Evolutionary conservation across 345 rosid species (phyloP), one percentile per base, ranked within the genome.

Genomic region (Luvunga scandens): DNA sequence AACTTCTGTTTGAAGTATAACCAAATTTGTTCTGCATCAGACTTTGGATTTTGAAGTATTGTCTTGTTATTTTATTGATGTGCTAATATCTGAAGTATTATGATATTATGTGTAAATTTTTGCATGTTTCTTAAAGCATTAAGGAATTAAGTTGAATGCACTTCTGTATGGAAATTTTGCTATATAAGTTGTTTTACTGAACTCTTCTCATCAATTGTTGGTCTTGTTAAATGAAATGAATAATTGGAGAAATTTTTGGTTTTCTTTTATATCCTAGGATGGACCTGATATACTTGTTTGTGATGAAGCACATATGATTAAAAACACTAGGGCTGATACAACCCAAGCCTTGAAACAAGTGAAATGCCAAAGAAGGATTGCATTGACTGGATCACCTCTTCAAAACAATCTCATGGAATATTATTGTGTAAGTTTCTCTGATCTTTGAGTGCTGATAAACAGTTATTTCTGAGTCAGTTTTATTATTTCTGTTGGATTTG

Each of bases 361-460:
- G 76, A 91, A 88, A 86, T 94, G 98, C 89, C 98, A 97, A 89
- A 89, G 99, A 81, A 89, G 99, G 85, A 94, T 97, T 86, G 99
- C 99, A 69, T 87, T 97, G 80, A 97, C 99, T 75, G 99, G 99
- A 62, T 97, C 99, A 77, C 99, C 99, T 78, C 96, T 97, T 78
- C 99, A 97, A 84, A 97, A 97, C 88, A 97, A 97, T 87, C 94
- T 94, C 78, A 97, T 97, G 99, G 99, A 97, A 82, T 97, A 97
- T 86, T 97, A 93, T 73, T 94, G 99, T 82, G 98, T 97, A 90
- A 83, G 99, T 85, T 79, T 79, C 70, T 76, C 75, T 57, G 39
- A 75, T 38, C 74, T 76, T 33, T 75, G 61, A 21, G 24, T 81
- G 57, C 61, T 66, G 53, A 59, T n/a, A 69, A 70, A 36, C 62